Percentiles rank a stretch among this genome's conserved stretches.
These are phyloP conservation scores for Cornus florida DNA, from an alignment of 148 eudicot genomes.

Conservation along the genomic window DNA sequence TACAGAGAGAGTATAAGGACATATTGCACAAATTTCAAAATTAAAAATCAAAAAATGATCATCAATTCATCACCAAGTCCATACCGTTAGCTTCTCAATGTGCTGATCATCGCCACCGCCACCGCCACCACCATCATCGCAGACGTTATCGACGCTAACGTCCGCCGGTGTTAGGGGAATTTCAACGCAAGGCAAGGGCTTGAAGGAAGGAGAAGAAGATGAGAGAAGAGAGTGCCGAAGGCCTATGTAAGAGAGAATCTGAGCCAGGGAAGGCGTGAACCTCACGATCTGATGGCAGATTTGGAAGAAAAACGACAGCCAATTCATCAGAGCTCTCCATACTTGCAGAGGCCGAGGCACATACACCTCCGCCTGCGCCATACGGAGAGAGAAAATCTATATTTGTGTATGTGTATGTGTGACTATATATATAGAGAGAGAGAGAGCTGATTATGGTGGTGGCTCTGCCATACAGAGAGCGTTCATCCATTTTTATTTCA, in stretches of 20 bases:
- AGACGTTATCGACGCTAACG: constrained; percentile 3
- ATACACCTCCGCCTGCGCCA: constrained; percentile 36
- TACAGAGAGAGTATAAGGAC: no score
- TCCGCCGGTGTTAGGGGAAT: constrained; percentile 22
- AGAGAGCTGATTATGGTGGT: background rate
- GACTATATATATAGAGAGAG: no score
- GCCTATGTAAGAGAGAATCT: constrained; percentile 40
- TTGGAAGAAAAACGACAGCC: constrained; percentile 50
- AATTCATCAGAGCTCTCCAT: constrained; percentile 52
- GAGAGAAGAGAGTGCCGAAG: constrained; percentile 35
- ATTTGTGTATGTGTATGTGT: no score
- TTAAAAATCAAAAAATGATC: background rate
- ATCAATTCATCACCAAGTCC: background rate
- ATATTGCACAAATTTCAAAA: constrained; percentile 1
- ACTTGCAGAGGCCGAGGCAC: constrained; percentile 42
- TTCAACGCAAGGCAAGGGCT: constrained; percentile 57
- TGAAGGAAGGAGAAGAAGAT: constrained; percentile 35
- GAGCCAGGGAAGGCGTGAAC: constrained; percentile 44
- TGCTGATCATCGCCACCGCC: constrained; percentile 4
- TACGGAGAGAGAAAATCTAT: background rate
- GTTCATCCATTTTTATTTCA: background rate
- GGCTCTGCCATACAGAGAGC: background rate
- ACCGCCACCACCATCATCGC: background rate
- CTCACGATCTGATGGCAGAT: constrained; percentile 46
- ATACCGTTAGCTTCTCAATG: constrained; percentile 38